These are phyloP conservation scores for Wallacemonas rigidus DNA, from an alignment of 208 protist genomes.

Conservation along the genomic window DNA sequence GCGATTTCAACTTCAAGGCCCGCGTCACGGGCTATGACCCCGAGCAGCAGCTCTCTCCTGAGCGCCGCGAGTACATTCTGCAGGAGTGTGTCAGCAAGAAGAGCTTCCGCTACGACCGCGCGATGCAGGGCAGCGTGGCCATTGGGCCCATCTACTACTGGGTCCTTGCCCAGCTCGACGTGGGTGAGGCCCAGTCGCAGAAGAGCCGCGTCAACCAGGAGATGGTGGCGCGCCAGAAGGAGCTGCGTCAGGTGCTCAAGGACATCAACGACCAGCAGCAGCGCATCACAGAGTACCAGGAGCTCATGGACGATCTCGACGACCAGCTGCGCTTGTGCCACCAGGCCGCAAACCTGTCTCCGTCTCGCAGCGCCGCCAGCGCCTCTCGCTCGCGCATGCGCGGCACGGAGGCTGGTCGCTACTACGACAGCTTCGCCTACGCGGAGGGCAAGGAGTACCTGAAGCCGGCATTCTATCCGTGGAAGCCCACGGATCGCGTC, in stretches of 20 bases:
- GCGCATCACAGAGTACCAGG: slow-evolving; percentile 74
- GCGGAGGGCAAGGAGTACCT: slow-evolving; percentile 78
- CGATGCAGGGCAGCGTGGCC: slow-evolving; percentile 74
- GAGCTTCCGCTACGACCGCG: slow-evolving; percentile 81
- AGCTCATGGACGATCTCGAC: slow-evolving; percentile 76
- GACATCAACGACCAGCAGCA: slow-evolving; percentile 76
- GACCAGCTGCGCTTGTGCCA: slow-evolving; percentile 65
- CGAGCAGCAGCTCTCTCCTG: slow-evolving; percentile 62
- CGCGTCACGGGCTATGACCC: slow-evolving; percentile 76
- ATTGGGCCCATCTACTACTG: slow-evolving; percentile 91
- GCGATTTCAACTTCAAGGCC: slow-evolving; percentile 70
- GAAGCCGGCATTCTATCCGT: slow-evolving; percentile 67
- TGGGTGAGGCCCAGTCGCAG: slow-evolving; percentile 67
- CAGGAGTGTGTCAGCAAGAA: slow-evolving; percentile 85
- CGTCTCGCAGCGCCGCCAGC: slow-evolving; percentile 19
- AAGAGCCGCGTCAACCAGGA: slow-evolving; percentile 50
- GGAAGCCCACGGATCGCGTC: slow-evolving; percentile 72
- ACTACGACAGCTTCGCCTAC: slow-evolving; percentile 71
- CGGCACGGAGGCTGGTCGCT: slow-evolving; percentile 37
- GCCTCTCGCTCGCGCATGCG: slow-evolving; percentile 18
- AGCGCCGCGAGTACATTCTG: slow-evolving; percentile 84
- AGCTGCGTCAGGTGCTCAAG: slow-evolving; percentile 70
- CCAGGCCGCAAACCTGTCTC: slow-evolving; percentile 32
- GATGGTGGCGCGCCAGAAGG: slow-evolving; percentile 52
- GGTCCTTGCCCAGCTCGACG: slow-evolving; percentile 85